Evolutionary conservation across 2,329 filamentous ascomycete genomes (phyloP).

Genomic region (Ophiocordyceps sinensis): DNA sequence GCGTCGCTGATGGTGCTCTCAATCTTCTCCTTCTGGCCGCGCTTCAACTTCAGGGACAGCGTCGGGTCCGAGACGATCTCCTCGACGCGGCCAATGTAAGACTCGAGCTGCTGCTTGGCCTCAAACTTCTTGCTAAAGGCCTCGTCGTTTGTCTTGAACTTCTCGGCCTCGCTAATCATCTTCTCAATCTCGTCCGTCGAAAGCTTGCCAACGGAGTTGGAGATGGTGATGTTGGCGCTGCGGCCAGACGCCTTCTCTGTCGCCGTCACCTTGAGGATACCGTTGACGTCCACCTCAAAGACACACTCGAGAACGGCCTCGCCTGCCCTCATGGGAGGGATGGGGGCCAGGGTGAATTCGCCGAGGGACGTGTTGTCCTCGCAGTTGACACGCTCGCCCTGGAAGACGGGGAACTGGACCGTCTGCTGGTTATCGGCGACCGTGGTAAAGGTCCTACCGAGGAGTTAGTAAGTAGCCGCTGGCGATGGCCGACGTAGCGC

Average conservation of each 20-base stretch:
- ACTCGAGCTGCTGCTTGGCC: conserved; percentile 97
- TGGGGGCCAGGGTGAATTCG: conserved; percentile 89
- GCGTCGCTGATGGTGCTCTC: conserved; percentile 93
- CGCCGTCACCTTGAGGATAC: conserved; percentile 98
- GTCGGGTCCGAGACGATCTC: conserved; percentile 96
- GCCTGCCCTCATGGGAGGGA: conserved; percentile 79
- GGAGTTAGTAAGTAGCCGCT: not conserved
- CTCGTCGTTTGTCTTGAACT: conserved; percentile 97
- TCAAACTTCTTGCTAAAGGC: conserved; percentile 99
- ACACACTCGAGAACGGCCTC: conserved; percentile 95
- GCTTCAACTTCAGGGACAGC: conserved; percentile 94
- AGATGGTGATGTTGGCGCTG: conserved; percentile 98
- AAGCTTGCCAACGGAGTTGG: conserved; percentile 98
- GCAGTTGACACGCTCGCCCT: conserved; percentile 96
- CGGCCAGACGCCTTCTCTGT: conserved; percentile 98
- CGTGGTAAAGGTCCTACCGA: conserved; percentile 62
- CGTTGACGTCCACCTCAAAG: conserved; percentile 99
- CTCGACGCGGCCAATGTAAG: conserved; percentile 96
- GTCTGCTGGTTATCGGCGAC: conserved; percentile 58
- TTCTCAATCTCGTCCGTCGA: conserved; percentile 88
- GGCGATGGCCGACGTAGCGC: conserved; percentile 1
- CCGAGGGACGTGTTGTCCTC: conserved; percentile 96
- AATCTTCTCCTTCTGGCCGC: conserved; percentile 98
- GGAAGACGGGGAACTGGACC: conserved; percentile 74
- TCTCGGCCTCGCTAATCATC: conserved; percentile 94